Evolutionary conservation across 2,329 filamentous ascomycete species (phyloP), one percentile per base, ranked within the genome.

Genomic region (Chaetomiaceae sp.): DNA sequence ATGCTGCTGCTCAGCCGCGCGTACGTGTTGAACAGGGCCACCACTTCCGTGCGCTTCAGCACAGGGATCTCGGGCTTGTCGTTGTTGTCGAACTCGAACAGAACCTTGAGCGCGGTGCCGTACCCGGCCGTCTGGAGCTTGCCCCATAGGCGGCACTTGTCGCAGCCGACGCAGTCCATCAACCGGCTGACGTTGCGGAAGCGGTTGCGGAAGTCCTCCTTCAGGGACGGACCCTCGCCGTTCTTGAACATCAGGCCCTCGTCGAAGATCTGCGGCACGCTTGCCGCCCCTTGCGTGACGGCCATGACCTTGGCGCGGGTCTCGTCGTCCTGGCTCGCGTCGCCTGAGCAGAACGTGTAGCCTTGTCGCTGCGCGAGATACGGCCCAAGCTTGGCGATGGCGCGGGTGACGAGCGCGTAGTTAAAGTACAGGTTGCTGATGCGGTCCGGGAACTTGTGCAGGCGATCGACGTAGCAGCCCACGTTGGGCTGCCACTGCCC

Each of bases 391-490:
- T 98, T 98, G 43, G 88, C 86, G 33, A 97, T 79, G 11, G 93
- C 93, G 40, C 93, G 86, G 20, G 91, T 85, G 33, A 98, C 76
- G n/a, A 98, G 77, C 1, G 93, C 93, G 62, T 95, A 98, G 77
- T 98, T 97, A 73, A 98, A 98, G 72, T 98, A 98, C 40, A 98
- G 76, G 66, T 98, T 98, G 56, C 90, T 93, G 61, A 98, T 86
- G 50, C 91, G 86, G 57, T 98, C 93, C 0, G 91, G 88, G 63
- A 86, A 81, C 18, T 76, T 73, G 65, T 95, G 87, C 14, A 98
- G 77, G n/a, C 93, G 82, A 27, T 82, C 72, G 62, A 86, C 81
- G 74, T 95, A 98, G 73, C 93, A 98, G 53, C 82, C 73, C 44
- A 95, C 66, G 60, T 98, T 98, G 19, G 89, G 90, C 40, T 84